These are phyloP conservation scores for Hypericum perforatum DNA, from an alignment of 345 rosid species.

Conservation along the genomic window DNA sequence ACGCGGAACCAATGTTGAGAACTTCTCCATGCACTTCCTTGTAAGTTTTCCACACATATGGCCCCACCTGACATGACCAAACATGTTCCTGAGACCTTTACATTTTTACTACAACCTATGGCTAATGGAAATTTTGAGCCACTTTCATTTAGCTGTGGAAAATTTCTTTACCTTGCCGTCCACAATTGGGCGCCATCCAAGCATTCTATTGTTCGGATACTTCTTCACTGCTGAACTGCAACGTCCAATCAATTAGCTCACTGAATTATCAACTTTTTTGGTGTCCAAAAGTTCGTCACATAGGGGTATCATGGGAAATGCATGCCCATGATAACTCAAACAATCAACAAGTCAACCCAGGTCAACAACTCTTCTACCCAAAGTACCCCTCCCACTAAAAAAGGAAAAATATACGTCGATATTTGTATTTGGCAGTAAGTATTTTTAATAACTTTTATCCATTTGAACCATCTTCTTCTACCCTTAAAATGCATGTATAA, in stretches of 20 bases:
- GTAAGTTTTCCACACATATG: conserved; percentile 84
- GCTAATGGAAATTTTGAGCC: not conserved
- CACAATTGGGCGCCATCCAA: conserved; percentile 72
- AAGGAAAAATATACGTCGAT: too few species aligned
- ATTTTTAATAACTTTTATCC: too few species aligned
- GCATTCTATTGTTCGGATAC: conserved; percentile 63
- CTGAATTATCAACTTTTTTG: not conserved
- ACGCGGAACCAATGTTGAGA: conserved; percentile 68
- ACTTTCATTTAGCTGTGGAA: not conserved
- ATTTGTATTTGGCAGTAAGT: too few species aligned
- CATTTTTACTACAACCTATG: not conserved
- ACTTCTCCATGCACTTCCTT: conserved; percentile 72
- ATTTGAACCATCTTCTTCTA: too few species aligned
- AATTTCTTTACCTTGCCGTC: conserved; percentile 49
- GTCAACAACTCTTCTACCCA: too few species aligned
- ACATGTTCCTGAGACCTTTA: not conserved
- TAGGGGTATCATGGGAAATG: too few species aligned
- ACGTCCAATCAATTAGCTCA: not conserved
- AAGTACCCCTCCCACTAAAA: too few species aligned
- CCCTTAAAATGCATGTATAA: not conserved
- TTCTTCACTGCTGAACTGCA: conserved; percentile 56
- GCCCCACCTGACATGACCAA: conserved; percentile 45
- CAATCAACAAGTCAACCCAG: too few species aligned
- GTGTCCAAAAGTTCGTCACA: conserved; percentile 1
- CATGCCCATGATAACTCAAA: too few species aligned